Percentiles rank a stretch among this genome's conserved stretches.
Conservation (phyloP, 2,329 filamentous ascomycete species). For the Chaetomium sp. region DNA sequence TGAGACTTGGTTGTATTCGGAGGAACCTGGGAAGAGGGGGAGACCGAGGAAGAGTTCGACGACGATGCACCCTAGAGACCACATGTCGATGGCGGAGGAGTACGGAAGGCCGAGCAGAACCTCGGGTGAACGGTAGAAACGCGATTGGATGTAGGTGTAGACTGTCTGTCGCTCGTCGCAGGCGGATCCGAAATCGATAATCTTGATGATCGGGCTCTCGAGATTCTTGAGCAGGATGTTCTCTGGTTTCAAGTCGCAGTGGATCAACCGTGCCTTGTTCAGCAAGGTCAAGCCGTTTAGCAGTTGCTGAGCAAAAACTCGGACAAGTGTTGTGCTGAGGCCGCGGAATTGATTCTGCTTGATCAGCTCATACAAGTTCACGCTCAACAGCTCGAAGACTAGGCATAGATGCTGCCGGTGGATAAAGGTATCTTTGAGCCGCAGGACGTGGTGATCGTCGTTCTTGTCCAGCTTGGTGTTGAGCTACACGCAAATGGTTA, state of each 20-base stretch:
- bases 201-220: constrained; percentile 98
- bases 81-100: constrained; percentile 99
- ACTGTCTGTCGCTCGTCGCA: constrained; percentile 98
- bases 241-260: constrained; percentile 96
- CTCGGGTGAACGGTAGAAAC: constrained; percentile 96
- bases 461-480: constrained; percentile 99
- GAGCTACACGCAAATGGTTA: constrained; percentile 49
- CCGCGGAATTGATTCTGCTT: constrained; percentile 99
- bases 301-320: constrained; percentile 94
- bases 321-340: constrained; percentile 89
- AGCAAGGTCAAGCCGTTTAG: constrained; percentile 86
- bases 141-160: constrained; percentile 97
- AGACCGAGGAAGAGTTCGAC: constrained; percentile 94
- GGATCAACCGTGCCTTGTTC: constrained; percentile 94
- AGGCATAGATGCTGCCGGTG: constrained; percentile 94
- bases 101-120: constrained; percentile 93
- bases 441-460: constrained; percentile 91
- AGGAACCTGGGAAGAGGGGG: constrained; percentile 91
- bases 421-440: constrained; percentile 96
- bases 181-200: constrained; percentile 97
- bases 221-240: constrained; percentile 97
- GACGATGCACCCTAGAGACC: constrained; percentile 96
- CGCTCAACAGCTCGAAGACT: constrained; percentile 91
- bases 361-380: constrained; percentile 97
- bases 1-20: constrained; percentile 97